Evolutionary conservation across 768 basidiomycete genomes (phyloP).

Genomic region (Kwoniella sp.): DNA sequence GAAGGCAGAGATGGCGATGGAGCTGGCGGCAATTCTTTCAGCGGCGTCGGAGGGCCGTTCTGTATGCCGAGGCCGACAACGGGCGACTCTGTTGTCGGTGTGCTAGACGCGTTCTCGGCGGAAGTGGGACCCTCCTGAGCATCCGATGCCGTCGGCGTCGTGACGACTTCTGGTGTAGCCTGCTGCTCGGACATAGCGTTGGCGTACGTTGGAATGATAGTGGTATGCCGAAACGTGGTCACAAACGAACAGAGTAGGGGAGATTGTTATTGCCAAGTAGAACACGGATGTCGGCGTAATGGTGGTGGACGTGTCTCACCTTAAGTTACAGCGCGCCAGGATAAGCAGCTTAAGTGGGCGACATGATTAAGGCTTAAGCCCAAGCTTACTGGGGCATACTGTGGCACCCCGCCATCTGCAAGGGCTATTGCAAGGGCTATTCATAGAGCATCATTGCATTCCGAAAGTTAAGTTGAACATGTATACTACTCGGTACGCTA

Average conservation of each 20-base stretch:
- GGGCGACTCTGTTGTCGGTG: constrained; percentile 1
- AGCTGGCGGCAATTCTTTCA: constrained; percentile 22
- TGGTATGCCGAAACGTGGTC: neutral
- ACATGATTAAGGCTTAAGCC: too few relatives aligned
- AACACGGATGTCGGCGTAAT: neutral
- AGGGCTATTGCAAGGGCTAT: too few relatives aligned
- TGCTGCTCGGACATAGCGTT: neutral
- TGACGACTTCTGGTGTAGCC: neutral
- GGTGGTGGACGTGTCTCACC: neutral
- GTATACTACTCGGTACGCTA: too few relatives aligned
- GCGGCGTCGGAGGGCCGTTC: constrained; percentile 24
- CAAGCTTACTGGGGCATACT: too few relatives aligned
- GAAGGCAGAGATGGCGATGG: constrained; percentile 1
- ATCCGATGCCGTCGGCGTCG: neutral
- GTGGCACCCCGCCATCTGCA: too few relatives aligned
- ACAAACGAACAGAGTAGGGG: neutral
- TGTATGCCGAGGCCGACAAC: constrained; percentile 19
- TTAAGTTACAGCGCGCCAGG: too few relatives aligned
- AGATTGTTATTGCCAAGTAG: neutral
- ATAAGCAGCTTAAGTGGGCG: too few relatives aligned
- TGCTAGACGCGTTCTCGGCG: neutral
- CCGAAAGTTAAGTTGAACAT: too few relatives aligned
- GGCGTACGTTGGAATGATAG: neutral
- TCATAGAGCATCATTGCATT: too few relatives aligned
- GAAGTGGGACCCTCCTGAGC: neutral